Evolutionary conservation across 345 rosid species (phyloP).

Genomic region (Corchorus olitorius): DNA sequence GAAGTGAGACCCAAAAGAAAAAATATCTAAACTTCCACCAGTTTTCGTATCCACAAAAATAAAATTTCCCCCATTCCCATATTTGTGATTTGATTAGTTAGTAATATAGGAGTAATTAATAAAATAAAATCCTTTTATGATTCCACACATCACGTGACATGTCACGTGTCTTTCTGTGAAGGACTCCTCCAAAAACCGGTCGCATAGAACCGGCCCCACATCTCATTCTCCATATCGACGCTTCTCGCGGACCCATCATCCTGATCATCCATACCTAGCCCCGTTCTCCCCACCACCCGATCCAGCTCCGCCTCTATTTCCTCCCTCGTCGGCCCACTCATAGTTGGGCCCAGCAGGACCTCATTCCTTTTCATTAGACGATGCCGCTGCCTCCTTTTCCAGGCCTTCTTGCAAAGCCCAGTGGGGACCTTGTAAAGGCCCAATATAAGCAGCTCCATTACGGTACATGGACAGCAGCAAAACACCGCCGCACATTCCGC

Average conservation of each 20-base stretch:
- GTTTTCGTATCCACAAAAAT: neutral
- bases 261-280: neutral
- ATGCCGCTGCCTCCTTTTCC: slow-evolving; percentile 41
- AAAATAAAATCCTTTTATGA: neutral
- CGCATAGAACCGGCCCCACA: slow-evolving; percentile 46
- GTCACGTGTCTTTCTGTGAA: slow-evolving; percentile 26
- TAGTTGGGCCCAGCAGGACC: slow-evolving; percentile 25
- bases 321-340: slow-evolving; percentile 14
- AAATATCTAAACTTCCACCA: too few relatives aligned
- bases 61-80: neutral
- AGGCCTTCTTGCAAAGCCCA: slow-evolving; percentile 58
- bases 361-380: slow-evolving; percentile 32
- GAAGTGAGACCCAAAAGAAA: neutral
- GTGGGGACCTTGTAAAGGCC: slow-evolving; percentile 68
- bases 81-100: neutral
- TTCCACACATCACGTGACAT: neutral
- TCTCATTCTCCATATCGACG: slow-evolving; percentile 42
- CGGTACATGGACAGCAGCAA: slow-evolving; percentile 67
- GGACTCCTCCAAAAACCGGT: slow-evolving; percentile 60
- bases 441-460: slow-evolving; percentile 58
- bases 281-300: slow-evolving; percentile 24
- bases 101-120: too few relatives aligned
- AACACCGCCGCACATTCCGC: slow-evolving; percentile 76
- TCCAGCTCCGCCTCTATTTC: slow-evolving; percentile 16
- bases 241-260: slow-evolving; percentile 13